phyloP scores from a whole-genome alignment of 139 green algal genomes.

The Pycnococcus provasolii region DNA sequence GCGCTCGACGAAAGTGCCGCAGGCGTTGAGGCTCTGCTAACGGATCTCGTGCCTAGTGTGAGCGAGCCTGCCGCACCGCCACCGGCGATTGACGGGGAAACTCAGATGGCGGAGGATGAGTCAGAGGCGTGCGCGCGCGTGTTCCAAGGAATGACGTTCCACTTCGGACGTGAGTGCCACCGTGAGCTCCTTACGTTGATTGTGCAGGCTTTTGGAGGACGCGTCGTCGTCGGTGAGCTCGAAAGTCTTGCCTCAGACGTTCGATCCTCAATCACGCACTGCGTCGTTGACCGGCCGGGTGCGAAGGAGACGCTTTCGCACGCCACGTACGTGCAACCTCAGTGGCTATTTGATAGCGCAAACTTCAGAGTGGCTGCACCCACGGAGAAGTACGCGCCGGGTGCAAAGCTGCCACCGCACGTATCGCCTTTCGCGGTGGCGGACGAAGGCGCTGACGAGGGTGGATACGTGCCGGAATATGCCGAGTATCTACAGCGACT shows the following conservation, averaged over 20 bases:
- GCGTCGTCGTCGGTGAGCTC: slow-evolving; percentile 42
- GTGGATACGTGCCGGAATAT: slow-evolving; percentile 93
- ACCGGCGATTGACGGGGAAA: neutral
- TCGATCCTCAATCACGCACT: slow-evolving; percentile 69
- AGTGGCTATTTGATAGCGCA: slow-evolving; percentile 92
- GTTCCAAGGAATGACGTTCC: slow-evolving; percentile 86
- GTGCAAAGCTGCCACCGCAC: slow-evolving; percentile 70
- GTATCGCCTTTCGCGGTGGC: slow-evolving; percentile 89
- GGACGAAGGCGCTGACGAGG: slow-evolving; percentile 76
- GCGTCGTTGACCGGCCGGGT: slow-evolving; percentile 38
- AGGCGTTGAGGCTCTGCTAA: slow-evolving; percentile 35
- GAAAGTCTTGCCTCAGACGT: slow-evolving; percentile 31
- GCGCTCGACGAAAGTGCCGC: slow-evolving; percentile 61
- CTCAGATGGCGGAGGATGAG: slow-evolving; percentile 23
- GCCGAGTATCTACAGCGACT: slow-evolving; percentile 57
- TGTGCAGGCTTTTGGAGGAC: slow-evolving; percentile 82
- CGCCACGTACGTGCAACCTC: slow-evolving; percentile 80
- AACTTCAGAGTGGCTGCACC: slow-evolving; percentile 75
- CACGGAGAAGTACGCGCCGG: slow-evolving; percentile 63
- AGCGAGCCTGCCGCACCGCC: neutral
- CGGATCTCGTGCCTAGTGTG: neutral
- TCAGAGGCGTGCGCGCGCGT: slow-evolving; percentile 53
- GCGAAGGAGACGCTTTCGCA: no score
- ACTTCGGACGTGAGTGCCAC: slow-evolving; percentile 70
- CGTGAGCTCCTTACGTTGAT: slow-evolving; percentile 83